Evolutionary conservation across 768 basidiomycete genomes (phyloP), one percentile per base, ranked within the genome.

Genomic region (Peribolospora kevripleyi): DNA sequence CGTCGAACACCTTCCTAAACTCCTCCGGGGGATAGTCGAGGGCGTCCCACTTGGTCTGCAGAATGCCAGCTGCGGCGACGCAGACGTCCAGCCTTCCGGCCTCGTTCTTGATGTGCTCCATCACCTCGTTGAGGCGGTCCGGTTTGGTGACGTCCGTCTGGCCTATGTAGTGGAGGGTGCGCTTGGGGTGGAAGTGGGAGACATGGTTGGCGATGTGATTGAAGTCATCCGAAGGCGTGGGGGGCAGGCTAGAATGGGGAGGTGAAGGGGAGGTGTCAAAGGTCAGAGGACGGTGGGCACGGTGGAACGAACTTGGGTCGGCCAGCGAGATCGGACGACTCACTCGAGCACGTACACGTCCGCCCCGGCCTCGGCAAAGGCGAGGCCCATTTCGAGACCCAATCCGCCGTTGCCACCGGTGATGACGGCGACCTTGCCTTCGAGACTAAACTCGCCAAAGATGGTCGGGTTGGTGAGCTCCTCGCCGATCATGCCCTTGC

Each of bases 351-450:
- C 36, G 5, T 6, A 10, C 48, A 36, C 36, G 25, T 5, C 36
- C 48, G 10, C 9, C 25, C 48, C 36, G 48, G 8, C 48, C 7
- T 7, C 13, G 47, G 74, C 74, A 46, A 84, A 68, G 4, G 78
- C 76, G 54, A 84, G 68, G 42, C 81, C 81, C 78, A 81, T 80
- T 68, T 86, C 84, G n/a, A 86, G 75, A 3, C 84, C 84, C 11
- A 85, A 73, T 0, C 83, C 79, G 41, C 79, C 68, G 57, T 78
- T 76, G 0, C 73, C 79, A 5, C 79, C 5, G 25, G 25, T 25
- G 25, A 25, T 25, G 25, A 25, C 25, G 25, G 25, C 25, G 25
- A 25, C 25, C 25, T 25, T 25, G 25, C 25, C 25, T 25, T 25
- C 25, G 25, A 25, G 25, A 25, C 25, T 25, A 25, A 25, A 25